A percentile compares a stretch with the other conserved stretches of the same genome.
Evolutionary conservation across 768 basidiomycete species (phyloP).

Genomic region (Suillus lakei): DNA sequence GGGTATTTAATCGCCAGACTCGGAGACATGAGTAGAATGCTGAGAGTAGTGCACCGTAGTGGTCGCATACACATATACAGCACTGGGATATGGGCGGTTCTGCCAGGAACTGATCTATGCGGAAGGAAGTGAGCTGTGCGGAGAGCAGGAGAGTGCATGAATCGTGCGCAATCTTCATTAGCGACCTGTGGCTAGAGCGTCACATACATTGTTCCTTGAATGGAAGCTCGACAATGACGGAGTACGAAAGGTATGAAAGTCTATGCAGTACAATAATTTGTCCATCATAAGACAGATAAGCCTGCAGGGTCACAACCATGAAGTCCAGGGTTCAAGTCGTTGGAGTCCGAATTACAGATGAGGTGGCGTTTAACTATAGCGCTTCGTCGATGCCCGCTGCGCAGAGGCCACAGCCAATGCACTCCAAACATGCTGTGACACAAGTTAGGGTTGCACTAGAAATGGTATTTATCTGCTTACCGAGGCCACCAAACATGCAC

Average conservation of each 20-base stretch:
- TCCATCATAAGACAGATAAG: background rate
- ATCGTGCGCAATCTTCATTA: background rate
- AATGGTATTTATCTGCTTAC: conserved; percentile 36
- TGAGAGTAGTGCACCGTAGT: background rate
- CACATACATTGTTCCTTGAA: background rate
- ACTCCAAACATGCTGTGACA: conserved; percentile 62
- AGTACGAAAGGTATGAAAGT: background rate
- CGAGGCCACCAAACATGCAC: conserved; percentile 72
- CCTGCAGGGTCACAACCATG: background rate
- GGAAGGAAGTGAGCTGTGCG: background rate
- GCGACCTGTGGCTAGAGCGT: background rate
- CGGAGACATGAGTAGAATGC: background rate
- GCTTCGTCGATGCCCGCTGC: conserved; percentile 51
- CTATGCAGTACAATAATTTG: background rate
- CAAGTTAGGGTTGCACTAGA: background rate
- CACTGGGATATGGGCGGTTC: background rate
- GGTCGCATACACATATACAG: background rate
- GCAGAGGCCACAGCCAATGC: conserved; percentile 71
- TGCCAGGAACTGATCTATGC: background rate
- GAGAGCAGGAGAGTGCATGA: background rate
- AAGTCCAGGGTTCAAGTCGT: background rate
- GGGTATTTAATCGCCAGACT: too few relatives aligned
- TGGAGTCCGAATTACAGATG: background rate
- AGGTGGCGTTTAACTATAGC: background rate
- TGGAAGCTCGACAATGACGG: background rate